Evolutionary conservation across 2,329 filamentous ascomycete species (phyloP), one percentile per base, ranked within the genome.

Genomic region (Blumeria hordei): DNA sequence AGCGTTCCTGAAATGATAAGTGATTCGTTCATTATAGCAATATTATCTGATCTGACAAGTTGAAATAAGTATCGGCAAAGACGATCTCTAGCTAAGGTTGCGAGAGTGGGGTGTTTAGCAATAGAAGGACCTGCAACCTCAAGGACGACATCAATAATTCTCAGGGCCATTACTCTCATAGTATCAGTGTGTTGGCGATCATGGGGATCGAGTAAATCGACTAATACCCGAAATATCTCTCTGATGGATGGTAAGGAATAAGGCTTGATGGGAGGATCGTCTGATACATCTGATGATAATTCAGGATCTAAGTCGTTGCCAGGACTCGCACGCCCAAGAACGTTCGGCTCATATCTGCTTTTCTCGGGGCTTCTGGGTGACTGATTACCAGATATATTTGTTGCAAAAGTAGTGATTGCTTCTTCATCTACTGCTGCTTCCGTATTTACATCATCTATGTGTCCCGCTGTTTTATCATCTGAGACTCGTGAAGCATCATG

Each of bases 91-190:
- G 92, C 92, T 55, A 98, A 76, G 4, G 77, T 79, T 10, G 90
- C 88, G 54, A 98, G 71, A 56, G 84, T 86, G 6, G 90, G 88
- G 66, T 98, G 92, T 59, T 85, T 84, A 52, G 88, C 86, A 64
- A 98, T 95, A 7, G 88, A 94, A 3, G 92, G 90, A 0, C 92
- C 92, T 1, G 92, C 88, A 56, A 98, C 90, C 68, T 98, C 92
- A 21, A 98, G 76, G 1, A 92, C 92, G 47, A 98, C 92, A 66
- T 98, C 92, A 55, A 98, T 92, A 59, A 98, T 96, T 45, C 92
- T 80, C 60, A 98, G 71, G 16, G 92, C 92, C 88, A 98, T 98
- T 43, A 98, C 87, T 61, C 90, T 80, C 83, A 96, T 92, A 0
- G 86, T 83, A 65, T 98, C 92, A 2, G 88, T 93, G 67, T 95